Evolutionary conservation across 345 rosid species (phyloP), one percentile per base, ranked within the genome.

Genomic region (Acer campestre): DNA sequence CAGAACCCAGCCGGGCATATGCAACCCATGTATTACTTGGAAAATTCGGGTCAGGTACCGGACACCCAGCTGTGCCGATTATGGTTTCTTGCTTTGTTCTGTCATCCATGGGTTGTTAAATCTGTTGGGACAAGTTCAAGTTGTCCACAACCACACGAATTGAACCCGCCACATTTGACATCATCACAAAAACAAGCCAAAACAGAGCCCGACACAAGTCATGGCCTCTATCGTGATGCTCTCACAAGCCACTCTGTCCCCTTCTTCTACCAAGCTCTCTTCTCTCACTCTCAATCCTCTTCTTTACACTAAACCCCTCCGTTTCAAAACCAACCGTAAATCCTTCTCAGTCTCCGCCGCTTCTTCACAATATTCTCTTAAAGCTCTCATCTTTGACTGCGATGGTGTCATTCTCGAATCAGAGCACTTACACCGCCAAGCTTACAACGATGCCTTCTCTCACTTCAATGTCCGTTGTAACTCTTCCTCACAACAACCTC

Each of bases 331-430:
- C 23, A 74, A 1, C 46, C n/a, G 38, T 0, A 79, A 70, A 76
- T 71, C 63, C 12, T 70, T 80, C 40, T 67, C 78, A 0, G 79
- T 83, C 74, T 77, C 81, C 0, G 85, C 91, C 22, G 81, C 94
- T 62, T 81, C 61, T 53, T 53, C 59, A 10, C 7, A 92, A 8
- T 77, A 79, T 2, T 86, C 94, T 40, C 94, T 95, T 0, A 71
- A 86, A 81, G 98, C 97, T 82, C 89, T 95, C 61, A 86, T 95
- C 18, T 95, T 95, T 71, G 98, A 95, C 79, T 95, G 99, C 70
- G 99, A 93, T 63, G 99, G 99, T 10, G 99, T 93, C 12, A 95
- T 95, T 61, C 86, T 95, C 0, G 99, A 95, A 49, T 95, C 99
- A 0, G 98, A 95, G 85, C 90, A 93, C 83, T 81, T 95, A 61